phyloP scores from a whole-genome alignment of 83 land plant species.

The Thuja plicata region DNA sequence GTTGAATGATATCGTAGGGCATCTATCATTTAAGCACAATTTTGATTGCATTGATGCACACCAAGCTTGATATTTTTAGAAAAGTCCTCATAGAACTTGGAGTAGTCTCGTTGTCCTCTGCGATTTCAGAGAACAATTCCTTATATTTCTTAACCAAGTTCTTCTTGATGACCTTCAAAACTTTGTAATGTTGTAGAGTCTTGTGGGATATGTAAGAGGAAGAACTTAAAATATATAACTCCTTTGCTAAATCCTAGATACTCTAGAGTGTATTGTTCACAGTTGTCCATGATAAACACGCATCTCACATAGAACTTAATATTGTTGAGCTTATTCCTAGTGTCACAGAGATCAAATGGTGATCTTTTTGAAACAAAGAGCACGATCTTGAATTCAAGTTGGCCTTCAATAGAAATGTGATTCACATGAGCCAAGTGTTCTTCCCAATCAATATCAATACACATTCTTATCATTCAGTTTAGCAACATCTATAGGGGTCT shows the following conservation, averaged over 20 bases:
- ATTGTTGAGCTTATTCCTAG: no score
- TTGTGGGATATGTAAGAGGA: constrained; percentile 23
- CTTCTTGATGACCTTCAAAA: constrained; percentile 48
- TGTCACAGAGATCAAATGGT: no score
- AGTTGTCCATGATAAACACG: no score
- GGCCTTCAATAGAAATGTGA: no score
- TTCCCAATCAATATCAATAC: no score
- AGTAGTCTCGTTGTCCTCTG: constrained; percentile 78
- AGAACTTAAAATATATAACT: constrained; percentile 74
- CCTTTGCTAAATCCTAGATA: constrained; percentile 61
- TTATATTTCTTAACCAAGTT: constrained; percentile 28
- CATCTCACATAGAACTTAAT: no score
- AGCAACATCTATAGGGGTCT: constrained; percentile 80
- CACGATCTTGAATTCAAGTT: no score
- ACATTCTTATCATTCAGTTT: constrained; percentile 62
- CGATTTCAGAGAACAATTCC: constrained; percentile 67
- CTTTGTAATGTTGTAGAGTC: constrained; percentile 78
- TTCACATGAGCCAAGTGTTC: no score
- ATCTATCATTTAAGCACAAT: constrained; percentile 59
- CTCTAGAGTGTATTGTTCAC: constrained; percentile 20
- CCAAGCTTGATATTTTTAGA: constrained; percentile 75
- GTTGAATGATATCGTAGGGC: constrained; percentile 59
- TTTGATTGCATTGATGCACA: constrained; percentile 73
- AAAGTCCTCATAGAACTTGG: constrained; percentile 74
- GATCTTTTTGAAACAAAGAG: no score